Conservation (phyloP, 192 early-diverging fungal species). For the Coemansia sp. region DNA sequence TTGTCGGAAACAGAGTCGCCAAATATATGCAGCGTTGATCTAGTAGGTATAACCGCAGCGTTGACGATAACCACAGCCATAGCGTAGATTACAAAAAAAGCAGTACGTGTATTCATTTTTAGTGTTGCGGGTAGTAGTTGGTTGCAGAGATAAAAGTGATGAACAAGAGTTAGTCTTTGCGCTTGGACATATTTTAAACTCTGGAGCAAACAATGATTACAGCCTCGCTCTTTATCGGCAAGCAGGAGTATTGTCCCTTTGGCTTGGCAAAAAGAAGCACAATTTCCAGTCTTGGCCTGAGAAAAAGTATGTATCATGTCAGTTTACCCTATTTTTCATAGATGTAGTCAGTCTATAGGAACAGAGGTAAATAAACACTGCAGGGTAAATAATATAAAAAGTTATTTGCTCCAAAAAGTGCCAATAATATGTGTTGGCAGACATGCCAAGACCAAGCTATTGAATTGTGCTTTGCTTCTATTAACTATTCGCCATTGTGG, state of each 20-base stretch:
- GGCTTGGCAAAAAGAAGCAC: background rate
- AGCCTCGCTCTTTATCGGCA: background rate
- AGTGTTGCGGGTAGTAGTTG: no score
- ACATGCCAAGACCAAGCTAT: no score
- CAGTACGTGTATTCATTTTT: background rate
- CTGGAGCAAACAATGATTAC: background rate
- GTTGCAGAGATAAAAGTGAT: no score
- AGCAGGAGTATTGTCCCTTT: background rate
- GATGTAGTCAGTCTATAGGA: no score
- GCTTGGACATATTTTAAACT: background rate
- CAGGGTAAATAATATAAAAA: no score
- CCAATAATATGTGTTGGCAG: no score
- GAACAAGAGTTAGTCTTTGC: background rate
- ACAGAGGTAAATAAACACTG: no score
- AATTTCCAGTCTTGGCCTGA: background rate
- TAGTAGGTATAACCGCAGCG: background rate
- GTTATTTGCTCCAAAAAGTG: no score
- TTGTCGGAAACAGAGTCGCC: constrained; percentile 31
- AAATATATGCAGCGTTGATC: constrained; percentile 34
- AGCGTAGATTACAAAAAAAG: background rate
- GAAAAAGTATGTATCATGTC: background rate
- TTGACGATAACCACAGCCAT: background rate
- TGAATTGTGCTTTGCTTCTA: no score
- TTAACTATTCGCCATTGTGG: no score
- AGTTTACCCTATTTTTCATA: no score